Base-by-base conservation (phyloP, 306 rosid species). In the Urtica urens region DNA sequence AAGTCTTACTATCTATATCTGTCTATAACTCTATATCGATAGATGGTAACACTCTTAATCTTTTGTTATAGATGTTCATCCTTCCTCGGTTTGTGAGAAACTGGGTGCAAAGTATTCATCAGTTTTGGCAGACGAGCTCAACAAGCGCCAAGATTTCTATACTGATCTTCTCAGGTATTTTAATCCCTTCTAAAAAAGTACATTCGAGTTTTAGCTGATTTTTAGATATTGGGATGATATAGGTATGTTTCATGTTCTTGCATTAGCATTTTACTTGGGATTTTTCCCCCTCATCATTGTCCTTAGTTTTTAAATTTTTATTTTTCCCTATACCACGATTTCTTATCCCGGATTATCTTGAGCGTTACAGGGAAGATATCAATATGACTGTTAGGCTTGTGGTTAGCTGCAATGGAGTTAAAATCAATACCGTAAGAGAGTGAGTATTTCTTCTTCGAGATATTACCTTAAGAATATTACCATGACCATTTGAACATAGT, bases 161-260 rank as follows among this genome's bases (percentile, higher is more conserved):
- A 59, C 63, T 62, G 99, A 90, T 73, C 95, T 90, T 68, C 95
- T 90, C 70, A 85, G 99, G 95, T 90, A 69, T 63, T 26, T 27
- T 13, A 23, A 23, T 22, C 2, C 15, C 28, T 19, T 17, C 29
- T 41, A 35, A 23, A 2, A 7, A 1, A 3, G 15, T 10, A 20
- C 18, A 38, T 59, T 9, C 22, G 19, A 38, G 10, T 16, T 48
- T 49, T 46, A 14, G 21, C 35, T 6, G 46, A 40, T 24, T 41
- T 38, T 53, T 17, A 15, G 17, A 37, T 45, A 49, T 50, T 57
- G 6, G 51, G 66, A 58, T 41, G 51, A 44, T 62, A 54, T 56
- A 45, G 19, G n/a, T 67, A 53, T 35, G 21, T 45, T 46, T 55
- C 21, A 10, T 61, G 46, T 35, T 44, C 66, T 24, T 41, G 51